phyloP scores from a whole-genome alignment of 148 eudicot genomes.

The Oxyria digyna region DNA sequence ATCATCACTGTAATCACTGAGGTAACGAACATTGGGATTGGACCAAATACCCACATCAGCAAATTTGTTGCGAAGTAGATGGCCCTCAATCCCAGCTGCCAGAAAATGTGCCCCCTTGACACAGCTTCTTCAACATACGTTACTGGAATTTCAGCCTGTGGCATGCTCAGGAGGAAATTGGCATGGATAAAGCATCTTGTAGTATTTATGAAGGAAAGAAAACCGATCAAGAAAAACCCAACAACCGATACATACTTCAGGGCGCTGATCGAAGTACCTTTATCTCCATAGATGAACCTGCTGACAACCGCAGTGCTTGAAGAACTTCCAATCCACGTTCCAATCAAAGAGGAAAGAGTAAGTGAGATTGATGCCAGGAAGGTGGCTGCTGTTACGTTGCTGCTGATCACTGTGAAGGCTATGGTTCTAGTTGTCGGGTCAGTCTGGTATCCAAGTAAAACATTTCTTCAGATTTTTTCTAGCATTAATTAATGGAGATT shows the following conservation, averaged over 20 bases:
- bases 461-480: neutral
- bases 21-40: constrained; percentile 38
- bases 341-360: constrained; percentile 50
- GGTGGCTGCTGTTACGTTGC: constrained; percentile 38
- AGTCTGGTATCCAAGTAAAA: constrained; percentile 20
- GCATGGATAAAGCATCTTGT: constrained; percentile 38
- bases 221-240: constrained; percentile 44
- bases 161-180: constrained; percentile 55
- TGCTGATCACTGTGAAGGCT: constrained; percentile 32
- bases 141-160: constrained; percentile 30
- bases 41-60: constrained; percentile 43
- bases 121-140: constrained; percentile 27
- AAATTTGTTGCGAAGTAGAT: constrained; percentile 34
- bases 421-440: constrained; percentile 32
- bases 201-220: constrained; percentile 42
- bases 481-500: too few species aligned
- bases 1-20: constrained; percentile 16
- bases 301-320: constrained; percentile 14
- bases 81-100: constrained; percentile 37
- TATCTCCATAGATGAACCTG: constrained; percentile 42
- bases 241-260: constrained; percentile 37
- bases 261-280: constrained; percentile 17
- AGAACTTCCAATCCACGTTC: constrained; percentile 48
- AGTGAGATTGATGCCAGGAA: constrained; percentile 41
- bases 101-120: constrained; percentile 30